Evolutionary conservation across 768 basidiomycete species (phyloP), one percentile per base, ranked within the genome.

Genomic region (Antrodiella citrinella): DNA sequence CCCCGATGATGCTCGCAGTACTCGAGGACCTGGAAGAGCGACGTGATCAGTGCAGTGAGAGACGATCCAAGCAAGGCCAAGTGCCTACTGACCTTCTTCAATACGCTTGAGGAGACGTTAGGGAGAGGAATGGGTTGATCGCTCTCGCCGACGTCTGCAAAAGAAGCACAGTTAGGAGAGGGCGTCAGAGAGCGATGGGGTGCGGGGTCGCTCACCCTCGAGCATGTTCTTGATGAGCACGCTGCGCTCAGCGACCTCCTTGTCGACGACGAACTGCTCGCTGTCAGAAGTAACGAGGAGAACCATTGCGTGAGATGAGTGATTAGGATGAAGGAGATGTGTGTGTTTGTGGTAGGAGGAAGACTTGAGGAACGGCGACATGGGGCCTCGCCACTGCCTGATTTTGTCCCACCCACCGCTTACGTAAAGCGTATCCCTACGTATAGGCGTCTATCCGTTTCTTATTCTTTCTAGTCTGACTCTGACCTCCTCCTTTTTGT

Each of bases 221-320:
- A 98, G 86, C 96, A 99, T 97, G 76, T 96, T 95, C 78, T 95
- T 96, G 70, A 99, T 96, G 60, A 99, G 81, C 9, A 95, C 92
- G 55, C 83, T 86, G 67, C 96, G 89, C 72, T 94, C 90, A 50
- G 91, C 91, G 50, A 99, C 90, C 50, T 93, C 89, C 69, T 85
- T 90, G 65, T 97, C 93, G 56, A 94, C 88, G 47, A 78, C 76
- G 72, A 95, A 99, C 55, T 86, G 82, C 70, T 97, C 96, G 59
- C 90, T 92, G 68, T 99, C 96, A 43, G 95, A 97, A 35, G 91
- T 94, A 65, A 84, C 80, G 71, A 94, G 86, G 60, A 83, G 79
- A 64, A 91, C 86, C 84, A 90, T 90, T 63, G 54, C 72, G 72
- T n/a, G 25, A 45, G 49, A 21, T 19, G 41, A 24, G 47, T n/a